Evolutionary conservation across 2,329 filamentous ascomycete species (phyloP), one percentile per base, ranked within the genome.

Genomic region (Fusarium sp.): DNA sequence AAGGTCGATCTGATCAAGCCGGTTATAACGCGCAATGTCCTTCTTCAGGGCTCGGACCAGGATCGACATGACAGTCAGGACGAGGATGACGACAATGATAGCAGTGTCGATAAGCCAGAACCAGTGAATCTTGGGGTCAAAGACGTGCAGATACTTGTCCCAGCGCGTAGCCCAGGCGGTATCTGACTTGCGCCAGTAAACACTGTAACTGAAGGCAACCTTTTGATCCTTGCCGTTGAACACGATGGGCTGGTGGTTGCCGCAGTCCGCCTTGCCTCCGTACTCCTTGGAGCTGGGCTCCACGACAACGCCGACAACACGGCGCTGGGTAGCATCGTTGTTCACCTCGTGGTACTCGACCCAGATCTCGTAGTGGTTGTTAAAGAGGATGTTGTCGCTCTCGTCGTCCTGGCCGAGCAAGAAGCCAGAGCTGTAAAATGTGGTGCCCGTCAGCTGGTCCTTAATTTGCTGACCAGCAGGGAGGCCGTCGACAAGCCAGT

Each of bases 101-200:
- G 97, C 94, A 39, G 95, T 98, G 84, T 98, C 98, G 84, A 98
- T 94, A 59, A 99, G 91, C 69, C 95, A 98, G 86, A 98, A 98
- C 97, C 97, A 99, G 83, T 99, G 97, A 78, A 99, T 98, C 87
- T 97, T 97, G 62, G 97, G 95, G 82, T 98, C 95, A 81, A 95
- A 97, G 34, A 99, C 96, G 80, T 98, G 96, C 39, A 99, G 89
- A 82, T 98, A 98, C 84, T 98, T 98, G 87, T 99, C 97, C 97
- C 97, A 99, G 74, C 97, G 91, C 14, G 97, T 99, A 32, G 97
- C 97, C 92, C 97, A 99, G 1, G 93, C 94, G 2, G 95, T 98
- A 1, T 88, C 81, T 1, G 95, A 98, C 76, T 92, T 90, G 67
- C 89, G 90, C 97, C 97, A 99, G 83, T 92, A 93, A 16, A 98